Percentiles rank a stretch among this genome's conserved stretches.
Evolutionary conservation across 352 stramenopile genomes (phyloP).

Genomic region (Pythium guiyangense): DNA sequence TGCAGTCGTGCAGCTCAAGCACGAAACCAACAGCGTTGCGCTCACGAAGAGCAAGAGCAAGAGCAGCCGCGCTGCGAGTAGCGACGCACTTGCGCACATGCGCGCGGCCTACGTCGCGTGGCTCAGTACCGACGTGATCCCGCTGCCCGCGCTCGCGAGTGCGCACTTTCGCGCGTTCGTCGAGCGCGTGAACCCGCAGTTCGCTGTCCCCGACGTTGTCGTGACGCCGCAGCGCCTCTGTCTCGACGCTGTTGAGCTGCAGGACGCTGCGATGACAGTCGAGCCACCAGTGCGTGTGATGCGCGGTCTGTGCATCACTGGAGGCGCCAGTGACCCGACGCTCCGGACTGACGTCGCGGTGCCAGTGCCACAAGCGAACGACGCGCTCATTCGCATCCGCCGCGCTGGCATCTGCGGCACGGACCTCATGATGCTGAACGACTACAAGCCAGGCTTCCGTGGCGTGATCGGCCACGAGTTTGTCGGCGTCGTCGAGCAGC

Average conservation of each 20-base stretch:
- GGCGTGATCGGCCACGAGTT: conserved; percentile 87
- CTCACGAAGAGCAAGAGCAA: conserved; percentile 1
- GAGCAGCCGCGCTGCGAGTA: not conserved
- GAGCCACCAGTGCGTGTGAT: conserved; percentile 24
- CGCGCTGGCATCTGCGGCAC: conserved; percentile 70
- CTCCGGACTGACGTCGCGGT: conserved; percentile 32
- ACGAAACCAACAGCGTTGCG: no score
- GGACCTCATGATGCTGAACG: conserved; percentile 67
- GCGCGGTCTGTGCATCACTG: conserved; percentile 48
- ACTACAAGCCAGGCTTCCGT: conserved; percentile 69
- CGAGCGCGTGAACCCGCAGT: conserved; percentile 30
- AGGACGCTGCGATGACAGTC: not conserved
- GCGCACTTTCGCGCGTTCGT: conserved; percentile 34
- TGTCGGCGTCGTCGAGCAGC: conserved; percentile 73
- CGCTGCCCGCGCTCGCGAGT: conserved; percentile 35
- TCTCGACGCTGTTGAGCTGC: no score
- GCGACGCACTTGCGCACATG: conserved; percentile 3
- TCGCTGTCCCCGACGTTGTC: conserved; percentile 32
- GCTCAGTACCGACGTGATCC: conserved; percentile 40
- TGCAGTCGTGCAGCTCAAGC: no score
- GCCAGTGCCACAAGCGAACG: conserved; percentile 27
- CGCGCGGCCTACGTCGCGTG: conserved; percentile 39
- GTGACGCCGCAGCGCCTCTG: conserved; percentile 15
- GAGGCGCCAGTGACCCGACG: conserved; percentile 17
- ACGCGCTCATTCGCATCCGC: conserved; percentile 58